These are phyloP conservation scores for Cystofilobasidium capitatum DNA, from an alignment of 768 basidiomycete species.

Conservation along the genomic window DNA sequence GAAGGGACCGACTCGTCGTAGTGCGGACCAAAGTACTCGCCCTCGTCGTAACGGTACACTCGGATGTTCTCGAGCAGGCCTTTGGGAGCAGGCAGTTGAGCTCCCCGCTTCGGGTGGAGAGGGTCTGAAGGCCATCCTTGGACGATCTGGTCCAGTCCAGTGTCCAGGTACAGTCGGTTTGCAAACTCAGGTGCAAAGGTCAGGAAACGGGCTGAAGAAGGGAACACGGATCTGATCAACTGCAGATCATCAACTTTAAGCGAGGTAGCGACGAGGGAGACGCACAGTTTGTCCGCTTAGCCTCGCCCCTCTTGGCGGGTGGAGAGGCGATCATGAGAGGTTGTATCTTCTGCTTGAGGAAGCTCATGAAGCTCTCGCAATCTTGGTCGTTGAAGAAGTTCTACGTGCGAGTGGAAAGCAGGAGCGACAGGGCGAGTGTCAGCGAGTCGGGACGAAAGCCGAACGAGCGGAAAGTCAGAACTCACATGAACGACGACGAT, in stretches of 20 bases:
- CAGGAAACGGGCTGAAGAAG: slow-evolving; percentile 12
- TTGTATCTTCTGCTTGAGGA: not conserved
- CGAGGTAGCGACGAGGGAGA: not conserved
- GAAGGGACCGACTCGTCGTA: slow-evolving; percentile 18
- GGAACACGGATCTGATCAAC: not conserved
- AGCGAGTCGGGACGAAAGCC: not conserved
- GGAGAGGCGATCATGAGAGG: slow-evolving; percentile 16
- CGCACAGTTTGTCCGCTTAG: slow-evolving; percentile 21
- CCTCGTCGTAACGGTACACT: slow-evolving; percentile 11
- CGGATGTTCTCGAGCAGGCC: slow-evolving; percentile 22
- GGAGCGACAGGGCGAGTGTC: not conserved
- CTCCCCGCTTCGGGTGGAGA: not conserved
- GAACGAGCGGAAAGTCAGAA: not conserved
- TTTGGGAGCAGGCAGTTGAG: slow-evolving; percentile 3
- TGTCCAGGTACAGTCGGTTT: not conserved
- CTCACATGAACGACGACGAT: slow-evolving; percentile 22
- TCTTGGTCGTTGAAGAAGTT: slow-evolving; percentile 17
- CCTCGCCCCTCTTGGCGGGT: slow-evolving; percentile 23
- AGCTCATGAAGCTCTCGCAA: slow-evolving; percentile 8
- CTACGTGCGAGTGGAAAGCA: not conserved
- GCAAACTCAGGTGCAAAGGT: slow-evolving; percentile 19
- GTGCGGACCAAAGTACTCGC: slow-evolving; percentile 19
- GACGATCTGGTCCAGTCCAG: slow-evolving; percentile 10
- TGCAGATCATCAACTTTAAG: not conserved
- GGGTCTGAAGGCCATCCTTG: slow-evolving; percentile 17